Evolutionary conservation across 768 basidiomycete species (phyloP).

Genomic region (Phanerodontia chrysosporium): DNA sequence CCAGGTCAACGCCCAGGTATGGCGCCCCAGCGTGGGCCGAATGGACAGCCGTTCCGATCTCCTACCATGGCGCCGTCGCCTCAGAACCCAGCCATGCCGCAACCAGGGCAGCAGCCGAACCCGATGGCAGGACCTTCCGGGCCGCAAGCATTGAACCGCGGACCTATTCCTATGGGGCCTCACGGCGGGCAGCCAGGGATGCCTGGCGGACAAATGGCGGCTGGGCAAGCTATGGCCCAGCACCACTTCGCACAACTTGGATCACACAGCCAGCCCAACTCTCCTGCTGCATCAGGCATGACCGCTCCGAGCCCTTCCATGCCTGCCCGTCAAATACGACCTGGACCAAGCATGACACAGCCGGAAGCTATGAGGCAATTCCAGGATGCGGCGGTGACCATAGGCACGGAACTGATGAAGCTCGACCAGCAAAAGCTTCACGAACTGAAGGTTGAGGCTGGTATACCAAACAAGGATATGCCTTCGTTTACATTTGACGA

Average conservation of each 20-base stretch:
- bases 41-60: constrained; percentile 52
- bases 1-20: constrained; percentile 26
- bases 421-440: constrained; percentile 34
- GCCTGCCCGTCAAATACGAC: constrained; percentile 41
- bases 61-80: constrained; percentile 63
- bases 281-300: constrained; percentile 42
- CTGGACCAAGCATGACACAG: no score
- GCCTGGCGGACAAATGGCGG: constrained; percentile 35
- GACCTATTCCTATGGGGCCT: constrained; percentile 38
- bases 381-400: constrained; percentile 29
- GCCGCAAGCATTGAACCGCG: constrained; percentile 43
- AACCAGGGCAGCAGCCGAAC: constrained; percentile 32
- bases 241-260: constrained; percentile 38
- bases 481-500: constrained; percentile 42
- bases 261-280: constrained; percentile 49
- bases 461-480: constrained; percentile 43
- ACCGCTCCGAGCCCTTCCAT: constrained; percentile 58
- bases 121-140: constrained; percentile 42
- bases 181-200: constrained; percentile 37
- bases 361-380: constrained; percentile 11
- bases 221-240: constrained; percentile 36
- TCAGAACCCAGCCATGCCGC: constrained; percentile 37
- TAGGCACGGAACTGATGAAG: constrained; percentile 36
- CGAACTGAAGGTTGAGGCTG: constrained; percentile 38
- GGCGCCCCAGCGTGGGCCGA: constrained; percentile 36